Evolutionary conservation across 2,329 filamentous ascomycete genomes (phyloP).

Genomic region (Ceratocystiopsis minuta): DNA sequence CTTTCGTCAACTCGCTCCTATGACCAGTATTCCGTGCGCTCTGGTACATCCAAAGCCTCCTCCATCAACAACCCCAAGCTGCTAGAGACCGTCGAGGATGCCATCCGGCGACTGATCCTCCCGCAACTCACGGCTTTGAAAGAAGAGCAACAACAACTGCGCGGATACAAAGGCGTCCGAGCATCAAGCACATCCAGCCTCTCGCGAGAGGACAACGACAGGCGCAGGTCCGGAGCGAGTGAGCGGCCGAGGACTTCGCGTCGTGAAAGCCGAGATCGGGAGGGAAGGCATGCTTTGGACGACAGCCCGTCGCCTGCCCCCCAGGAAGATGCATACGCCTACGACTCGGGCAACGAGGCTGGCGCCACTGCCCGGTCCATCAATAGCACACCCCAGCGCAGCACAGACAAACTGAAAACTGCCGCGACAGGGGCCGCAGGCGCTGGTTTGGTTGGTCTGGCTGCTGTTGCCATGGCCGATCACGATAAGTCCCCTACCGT

Average conservation of each 20-base stretch:
- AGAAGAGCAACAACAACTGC: no score
- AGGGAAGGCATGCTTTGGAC: slow-evolving; percentile 36
- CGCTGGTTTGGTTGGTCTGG: slow-evolving; percentile 21
- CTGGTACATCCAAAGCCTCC: slow-evolving; percentile 33
- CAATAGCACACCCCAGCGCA: slow-evolving; percentile 28
- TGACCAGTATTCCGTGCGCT: slow-evolving; percentile 34
- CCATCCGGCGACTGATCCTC: slow-evolving; percentile 73
- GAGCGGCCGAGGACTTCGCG: slow-evolving; percentile 22
- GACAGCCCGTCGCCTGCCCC: slow-evolving; percentile 20
- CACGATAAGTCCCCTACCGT: slow-evolving; percentile 25
- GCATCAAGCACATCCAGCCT: slow-evolving; percentile 38
- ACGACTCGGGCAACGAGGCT: slow-evolving; percentile 18
- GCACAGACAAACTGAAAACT: slow-evolving; percentile 25
- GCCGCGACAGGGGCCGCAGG: slow-evolving; percentile 27
- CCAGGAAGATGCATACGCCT: slow-evolving; percentile 16
- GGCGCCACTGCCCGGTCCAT: slow-evolving; percentile 7
- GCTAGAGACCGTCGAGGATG: slow-evolving; percentile 81
- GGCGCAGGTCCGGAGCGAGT: slow-evolving; percentile 41
- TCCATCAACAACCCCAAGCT: slow-evolving; percentile 87
- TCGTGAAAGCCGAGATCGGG: slow-evolving; percentile 28
- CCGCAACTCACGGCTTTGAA: slow-evolving; percentile 71
- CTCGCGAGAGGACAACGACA: slow-evolving; percentile 37
- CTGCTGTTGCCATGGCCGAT: slow-evolving; percentile 17
- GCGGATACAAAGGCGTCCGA: no score
- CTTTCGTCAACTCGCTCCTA: slow-evolving; percentile 35